Percentiles rank a stretch among this genome's conserved stretches.
These are phyloP conservation scores for Solanum hybrid DNA, from an alignment of 305 asterid species.

Conservation along the genomic window DNA sequence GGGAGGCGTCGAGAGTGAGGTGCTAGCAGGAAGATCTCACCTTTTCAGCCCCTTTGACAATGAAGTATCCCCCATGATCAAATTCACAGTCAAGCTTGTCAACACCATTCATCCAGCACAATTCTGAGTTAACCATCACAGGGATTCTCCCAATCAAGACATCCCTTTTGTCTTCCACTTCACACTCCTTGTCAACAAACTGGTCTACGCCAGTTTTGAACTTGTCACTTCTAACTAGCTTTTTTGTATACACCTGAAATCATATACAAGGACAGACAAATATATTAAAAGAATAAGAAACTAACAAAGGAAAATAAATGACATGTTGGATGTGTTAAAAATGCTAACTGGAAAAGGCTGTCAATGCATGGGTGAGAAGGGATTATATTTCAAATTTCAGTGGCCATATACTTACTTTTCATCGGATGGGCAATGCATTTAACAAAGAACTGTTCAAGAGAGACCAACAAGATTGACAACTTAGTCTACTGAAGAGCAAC, in stretches of 20 bases:
- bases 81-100: constrained; percentile 71
- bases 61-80: constrained; percentile 91
- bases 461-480: neutral
- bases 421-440: neutral
- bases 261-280: constrained; percentile 2
- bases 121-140: constrained; percentile 86
- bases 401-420: neutral
- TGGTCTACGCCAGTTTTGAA: constrained; percentile 71
- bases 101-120: constrained; percentile 54
- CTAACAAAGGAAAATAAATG: neutral
- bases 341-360: neutral
- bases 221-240: constrained; percentile 57
- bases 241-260: constrained; percentile 61
- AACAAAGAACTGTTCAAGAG: neutral
- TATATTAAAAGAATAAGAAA: neutral
- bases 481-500: neutral
- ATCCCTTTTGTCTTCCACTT: constrained; percentile 26
- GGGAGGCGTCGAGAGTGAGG: neutral
- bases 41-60: constrained; percentile 97
- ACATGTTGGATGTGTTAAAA: neutral
- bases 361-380: neutral
- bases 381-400: neutral
- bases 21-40: constrained; percentile 25
- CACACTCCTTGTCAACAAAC: constrained; percentile 37
- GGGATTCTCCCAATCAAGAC: constrained; percentile 72